A percentile compares a stretch with the other conserved stretches of the same genome.
Conservation (phyloP, 1,139 yeast genomes). For the Geotrichum aggregatum region DNA sequence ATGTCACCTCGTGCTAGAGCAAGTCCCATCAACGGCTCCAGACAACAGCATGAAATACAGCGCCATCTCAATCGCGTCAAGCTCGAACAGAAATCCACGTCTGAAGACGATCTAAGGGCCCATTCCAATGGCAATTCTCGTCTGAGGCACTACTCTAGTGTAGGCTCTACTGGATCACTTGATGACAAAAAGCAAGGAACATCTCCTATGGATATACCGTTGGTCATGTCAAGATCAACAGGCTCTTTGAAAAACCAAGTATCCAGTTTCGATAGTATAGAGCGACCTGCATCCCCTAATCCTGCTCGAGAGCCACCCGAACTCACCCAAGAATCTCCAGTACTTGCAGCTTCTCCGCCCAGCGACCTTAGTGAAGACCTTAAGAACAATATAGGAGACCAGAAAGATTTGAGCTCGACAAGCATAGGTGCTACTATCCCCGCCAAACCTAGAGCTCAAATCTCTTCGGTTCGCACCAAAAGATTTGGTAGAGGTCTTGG, state of each 20-base stretch:
- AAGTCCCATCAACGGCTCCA: constrained; percentile 21
- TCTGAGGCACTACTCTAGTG: constrained; percentile 19
- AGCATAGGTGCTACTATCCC: constrained; percentile 27
- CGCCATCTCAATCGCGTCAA: constrained; percentile 21
- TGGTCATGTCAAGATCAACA: constrained; percentile 5
- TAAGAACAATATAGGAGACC: neutral
- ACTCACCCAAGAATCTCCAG: constrained; percentile 1
- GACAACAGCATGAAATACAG: constrained; percentile 21
- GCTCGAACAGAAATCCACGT: constrained; percentile 16
- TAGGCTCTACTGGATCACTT: constrained; percentile 14
- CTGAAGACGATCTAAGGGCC: constrained; percentile 15
- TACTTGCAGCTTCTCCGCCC: constrained; percentile 7
- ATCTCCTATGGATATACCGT: neutral
- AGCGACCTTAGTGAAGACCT: constrained; percentile 7
- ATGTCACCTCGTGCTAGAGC: constrained; percentile 9
- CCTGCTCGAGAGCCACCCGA: neutral
- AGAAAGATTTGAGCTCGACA: constrained; percentile 34
- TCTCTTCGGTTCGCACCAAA: constrained; percentile 22
- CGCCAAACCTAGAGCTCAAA: constrained; percentile 8
- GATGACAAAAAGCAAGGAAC: constrained; percentile 6
- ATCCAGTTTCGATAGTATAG: constrained; percentile 1
- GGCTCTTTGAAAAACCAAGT: constrained; percentile 2
- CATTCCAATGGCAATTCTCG: neutral
- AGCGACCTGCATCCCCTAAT: neutral
- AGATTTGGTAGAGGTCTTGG: constrained; percentile 25